phyloP scores from a whole-genome alignment of 2,329 filamentous ascomycete genomes.

The Epicoccum sorghinum region DNA sequence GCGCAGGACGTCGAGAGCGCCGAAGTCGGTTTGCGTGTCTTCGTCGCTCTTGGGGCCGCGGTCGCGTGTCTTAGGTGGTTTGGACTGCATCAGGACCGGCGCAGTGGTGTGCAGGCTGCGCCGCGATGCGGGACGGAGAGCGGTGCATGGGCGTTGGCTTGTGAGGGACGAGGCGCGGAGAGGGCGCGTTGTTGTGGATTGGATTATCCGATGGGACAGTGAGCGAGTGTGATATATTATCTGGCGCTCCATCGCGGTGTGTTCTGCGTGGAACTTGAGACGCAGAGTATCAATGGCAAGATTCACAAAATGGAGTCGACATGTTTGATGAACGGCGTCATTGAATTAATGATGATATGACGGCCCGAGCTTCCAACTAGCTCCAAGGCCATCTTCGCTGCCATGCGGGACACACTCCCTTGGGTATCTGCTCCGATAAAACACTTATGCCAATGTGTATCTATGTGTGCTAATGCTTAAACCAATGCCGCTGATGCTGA shows the following conservation, averaged over 20 bases:
- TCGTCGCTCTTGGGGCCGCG: conserved; percentile 67
- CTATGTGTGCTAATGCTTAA: conserved; percentile 2
- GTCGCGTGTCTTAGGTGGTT: conserved; percentile 57
- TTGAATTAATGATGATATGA: conserved; percentile 5
- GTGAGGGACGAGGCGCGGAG: background rate
- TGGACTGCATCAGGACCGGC: conserved; percentile 24
- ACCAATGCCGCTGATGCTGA: conserved; percentile 1
- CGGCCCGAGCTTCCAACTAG: conserved; percentile 14
- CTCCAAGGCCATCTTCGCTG: conserved; percentile 4
- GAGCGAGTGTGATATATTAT: conserved; percentile 20
- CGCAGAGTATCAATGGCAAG: too few species aligned
- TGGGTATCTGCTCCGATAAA: background rate
- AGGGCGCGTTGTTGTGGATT: conserved; percentile 1
- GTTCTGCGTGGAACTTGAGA: background rate
- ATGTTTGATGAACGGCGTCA: conserved; percentile 12
- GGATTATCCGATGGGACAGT: conserved; percentile 13
- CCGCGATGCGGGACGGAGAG: conserved; percentile 3
- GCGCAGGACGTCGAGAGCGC: conserved; percentile 77
- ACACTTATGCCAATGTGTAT: conserved; percentile 7
- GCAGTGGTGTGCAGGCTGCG: conserved; percentile 29
- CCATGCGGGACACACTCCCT: background rate
- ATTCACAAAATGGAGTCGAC: background rate
- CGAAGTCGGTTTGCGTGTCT: conserved; percentile 74
- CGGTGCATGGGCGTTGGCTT: conserved; percentile 7
- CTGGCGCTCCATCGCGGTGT: conserved; percentile 24